A percentile compares a stretch with the other conserved stretches of the same genome.
These are phyloP conservation scores for Fomes fomentarius DNA, from an alignment of 1,284 basidiomycete species.

Conservation along the genomic window DNA sequence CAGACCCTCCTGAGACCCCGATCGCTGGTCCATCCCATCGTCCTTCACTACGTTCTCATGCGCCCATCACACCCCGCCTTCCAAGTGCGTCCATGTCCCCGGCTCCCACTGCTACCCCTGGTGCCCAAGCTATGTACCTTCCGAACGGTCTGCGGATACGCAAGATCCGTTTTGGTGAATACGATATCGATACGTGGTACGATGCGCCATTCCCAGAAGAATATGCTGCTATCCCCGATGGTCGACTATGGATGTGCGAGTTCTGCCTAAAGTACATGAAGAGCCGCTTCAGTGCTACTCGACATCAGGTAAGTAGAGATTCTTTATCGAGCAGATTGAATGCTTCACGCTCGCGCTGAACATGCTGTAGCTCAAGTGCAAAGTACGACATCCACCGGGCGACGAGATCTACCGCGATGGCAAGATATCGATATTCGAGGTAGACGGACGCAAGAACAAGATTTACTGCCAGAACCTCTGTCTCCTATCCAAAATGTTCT, in stretches of 20 bases:
- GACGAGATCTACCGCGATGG: conserved; percentile 98
- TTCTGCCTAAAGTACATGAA: conserved; percentile 99
- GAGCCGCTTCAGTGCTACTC: conserved; percentile 84
- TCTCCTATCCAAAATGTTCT: conserved; percentile 98
- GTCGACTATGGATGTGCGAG: conserved; percentile 95
- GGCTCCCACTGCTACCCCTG: conserved; percentile 41
- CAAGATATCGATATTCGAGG: conserved; percentile 91
- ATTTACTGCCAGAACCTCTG: conserved; percentile 99
- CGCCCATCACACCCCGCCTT: conserved; percentile 20
- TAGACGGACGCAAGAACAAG: conserved; percentile 99
- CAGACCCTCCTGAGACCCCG: conserved; percentile 46
- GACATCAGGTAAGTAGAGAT: conserved; percentile 76
- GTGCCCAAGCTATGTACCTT: conserved; percentile 38
- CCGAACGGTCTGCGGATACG: conserved; percentile 70
- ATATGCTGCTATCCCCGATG: conserved; percentile 92
- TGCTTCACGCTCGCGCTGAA: neutral
- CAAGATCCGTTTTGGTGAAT: conserved; percentile 91
- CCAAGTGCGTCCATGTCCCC: conserved; percentile 37
- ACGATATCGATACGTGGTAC: conserved; percentile 98
- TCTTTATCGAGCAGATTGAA: conserved; percentile 2
- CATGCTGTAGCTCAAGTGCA: conserved; percentile 84
- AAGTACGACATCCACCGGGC: conserved; percentile 92
- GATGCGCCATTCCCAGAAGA: conserved; percentile 99
- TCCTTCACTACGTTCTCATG: conserved; percentile 59
- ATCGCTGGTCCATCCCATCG: conserved; percentile 62